A percentile compares a stretch with the other conserved stretches of the same genome.
Conservation (phyloP, 2,329 filamentous ascomycete genomes). For the Aspergillus hortae region DNA sequence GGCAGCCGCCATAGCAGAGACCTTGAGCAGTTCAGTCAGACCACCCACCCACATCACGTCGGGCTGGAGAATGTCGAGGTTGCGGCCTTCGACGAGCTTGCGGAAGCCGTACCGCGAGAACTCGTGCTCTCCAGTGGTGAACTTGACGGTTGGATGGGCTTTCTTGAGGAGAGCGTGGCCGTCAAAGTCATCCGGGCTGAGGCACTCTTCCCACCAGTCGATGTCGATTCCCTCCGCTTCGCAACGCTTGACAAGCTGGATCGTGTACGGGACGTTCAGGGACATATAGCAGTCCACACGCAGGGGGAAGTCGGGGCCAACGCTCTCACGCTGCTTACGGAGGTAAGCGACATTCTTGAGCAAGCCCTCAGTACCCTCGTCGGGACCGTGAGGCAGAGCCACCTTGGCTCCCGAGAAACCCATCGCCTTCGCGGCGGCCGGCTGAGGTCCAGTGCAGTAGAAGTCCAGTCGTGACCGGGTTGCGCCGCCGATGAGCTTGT, state of each 20-base stretch:
- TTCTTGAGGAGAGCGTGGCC: constrained; percentile 87
- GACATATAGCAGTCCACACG: constrained; percentile 99
- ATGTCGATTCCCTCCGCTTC: constrained; percentile 78
- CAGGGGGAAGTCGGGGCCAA: constrained; percentile 86
- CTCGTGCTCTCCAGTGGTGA: constrained; percentile 94
- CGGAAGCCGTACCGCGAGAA: constrained; percentile 93
- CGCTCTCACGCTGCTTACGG: constrained; percentile 74
- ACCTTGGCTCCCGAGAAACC: constrained; percentile 92
- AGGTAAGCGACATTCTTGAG: constrained; percentile 89
- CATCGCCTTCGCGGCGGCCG: constrained; percentile 73
- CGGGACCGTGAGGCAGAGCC: constrained; percentile 82
- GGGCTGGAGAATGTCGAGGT: constrained; percentile 90
- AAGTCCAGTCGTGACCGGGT: constrained; percentile 80
- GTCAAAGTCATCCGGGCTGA: constrained; percentile 87
- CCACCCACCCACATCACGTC: constrained; percentile 98
- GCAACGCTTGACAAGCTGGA: constrained; percentile 81
- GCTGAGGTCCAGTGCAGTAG: constrained; percentile 91
- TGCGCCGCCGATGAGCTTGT: constrained; percentile 89
- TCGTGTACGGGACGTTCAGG: constrained; percentile 86
- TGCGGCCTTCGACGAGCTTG: constrained; percentile 85
- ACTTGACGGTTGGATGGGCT: constrained; percentile 84
- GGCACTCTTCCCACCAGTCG: constrained; percentile 96
- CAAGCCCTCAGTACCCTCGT: constrained; percentile 77
- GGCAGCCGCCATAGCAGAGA: constrained; percentile 81
- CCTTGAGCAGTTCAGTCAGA: constrained; percentile 85